Evolutionary conservation across 805 yeast genomes (phyloP).

Genomic region (Spathaspora girioi): DNA sequence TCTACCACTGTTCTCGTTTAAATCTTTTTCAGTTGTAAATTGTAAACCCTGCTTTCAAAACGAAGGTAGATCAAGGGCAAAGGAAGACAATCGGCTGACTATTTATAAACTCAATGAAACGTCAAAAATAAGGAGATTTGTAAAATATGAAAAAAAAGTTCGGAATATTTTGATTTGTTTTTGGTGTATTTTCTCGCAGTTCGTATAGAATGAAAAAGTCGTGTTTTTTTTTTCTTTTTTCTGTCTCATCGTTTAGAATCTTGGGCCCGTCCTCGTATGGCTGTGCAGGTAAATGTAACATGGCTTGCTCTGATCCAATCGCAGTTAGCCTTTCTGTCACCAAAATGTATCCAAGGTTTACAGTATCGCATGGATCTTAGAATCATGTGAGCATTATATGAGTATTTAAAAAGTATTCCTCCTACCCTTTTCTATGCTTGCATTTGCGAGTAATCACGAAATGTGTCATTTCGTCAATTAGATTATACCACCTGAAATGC

Average conservation of each 20-base stretch:
- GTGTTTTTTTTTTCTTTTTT: background rate
- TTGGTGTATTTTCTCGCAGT: background rate
- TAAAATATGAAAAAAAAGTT: background rate
- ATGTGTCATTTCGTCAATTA: background rate
- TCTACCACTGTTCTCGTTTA: background rate
- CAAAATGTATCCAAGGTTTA: background rate
- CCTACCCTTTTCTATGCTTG: too few species aligned
- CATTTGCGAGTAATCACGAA: background rate
- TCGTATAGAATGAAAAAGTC: background rate
- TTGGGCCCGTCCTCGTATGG: background rate
- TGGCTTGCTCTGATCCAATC: background rate
- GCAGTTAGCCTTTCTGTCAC: background rate
- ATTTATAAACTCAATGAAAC: background rate
- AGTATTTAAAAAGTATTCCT: too few species aligned
- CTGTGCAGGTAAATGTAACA: background rate
- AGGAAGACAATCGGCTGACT: background rate
- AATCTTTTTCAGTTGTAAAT: background rate
- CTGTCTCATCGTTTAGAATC: background rate
- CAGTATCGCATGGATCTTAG: too few species aligned
- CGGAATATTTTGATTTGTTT: background rate
- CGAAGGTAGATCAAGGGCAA: background rate
- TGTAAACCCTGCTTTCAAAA: background rate
- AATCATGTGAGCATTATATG: too few species aligned
- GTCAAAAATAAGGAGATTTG: background rate
- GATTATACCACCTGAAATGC: background rate